phyloP scores from a whole-genome alignment of 148 eudicot genomes.

The Camellia granthamiana region DNA sequence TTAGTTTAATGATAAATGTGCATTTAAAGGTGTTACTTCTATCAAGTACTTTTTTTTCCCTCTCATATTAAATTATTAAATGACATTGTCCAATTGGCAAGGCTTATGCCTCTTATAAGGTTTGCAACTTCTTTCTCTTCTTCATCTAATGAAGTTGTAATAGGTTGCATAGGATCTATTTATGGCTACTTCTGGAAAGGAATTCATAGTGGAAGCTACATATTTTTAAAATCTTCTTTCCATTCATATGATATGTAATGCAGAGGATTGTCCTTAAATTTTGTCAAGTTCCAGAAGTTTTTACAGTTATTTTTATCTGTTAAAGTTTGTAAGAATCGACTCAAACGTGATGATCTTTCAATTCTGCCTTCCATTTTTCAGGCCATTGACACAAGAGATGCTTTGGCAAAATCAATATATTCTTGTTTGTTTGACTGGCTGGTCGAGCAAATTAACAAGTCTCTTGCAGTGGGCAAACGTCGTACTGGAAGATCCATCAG shows the following conservation, averaged over 20 bases:
- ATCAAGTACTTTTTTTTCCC: neutral
- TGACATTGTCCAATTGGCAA: neutral
- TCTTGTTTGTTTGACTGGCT: slow-evolving; percentile 99
- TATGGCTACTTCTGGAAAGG: neutral
- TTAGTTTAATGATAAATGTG: no score
- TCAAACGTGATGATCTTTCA: slow-evolving; percentile 10
- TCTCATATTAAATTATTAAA: neutral
- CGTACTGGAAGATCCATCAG: slow-evolving; percentile 95
- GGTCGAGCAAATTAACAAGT: slow-evolving; percentile 93
- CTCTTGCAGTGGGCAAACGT: slow-evolving; percentile 85
- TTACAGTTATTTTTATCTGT: neutral
- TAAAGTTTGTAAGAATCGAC: neutral
- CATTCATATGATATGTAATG: neutral
- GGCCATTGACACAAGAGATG: slow-evolving; percentile 95
- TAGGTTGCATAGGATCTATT: neutral
- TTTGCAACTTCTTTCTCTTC: slow-evolving; percentile 1
- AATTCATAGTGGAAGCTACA: slow-evolving; percentile 1
- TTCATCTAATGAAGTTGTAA: neutral
- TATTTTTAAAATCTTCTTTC: neutral
- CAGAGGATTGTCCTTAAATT: neutral
- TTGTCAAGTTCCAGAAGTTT: neutral
- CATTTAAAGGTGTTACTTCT: neutral
- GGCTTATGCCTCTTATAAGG: neutral
- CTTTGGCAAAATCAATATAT: slow-evolving; percentile 93
- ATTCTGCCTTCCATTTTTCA: slow-evolving; percentile 32